These are phyloP conservation scores for Mortierella claussenii DNA, from an alignment of 192 early-diverging fungal genomes.

Conservation along the genomic window DNA sequence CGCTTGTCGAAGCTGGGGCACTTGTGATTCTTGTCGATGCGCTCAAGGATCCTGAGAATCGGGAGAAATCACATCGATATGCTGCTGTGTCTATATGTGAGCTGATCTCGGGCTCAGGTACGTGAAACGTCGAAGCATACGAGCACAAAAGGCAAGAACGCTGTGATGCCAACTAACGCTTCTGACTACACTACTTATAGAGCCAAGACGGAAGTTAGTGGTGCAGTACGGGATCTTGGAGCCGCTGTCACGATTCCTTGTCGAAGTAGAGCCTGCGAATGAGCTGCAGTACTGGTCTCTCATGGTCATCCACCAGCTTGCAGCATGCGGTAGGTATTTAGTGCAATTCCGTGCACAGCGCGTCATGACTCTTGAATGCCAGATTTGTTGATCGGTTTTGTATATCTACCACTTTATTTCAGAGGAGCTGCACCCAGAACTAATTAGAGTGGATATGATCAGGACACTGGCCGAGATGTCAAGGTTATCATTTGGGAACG, in stretches of 20 bases:
- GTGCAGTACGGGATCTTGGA: constrained; percentile 71
- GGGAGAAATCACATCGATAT: constrained; percentile 68
- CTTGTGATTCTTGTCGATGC: constrained; percentile 67
- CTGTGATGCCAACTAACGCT: background rate
- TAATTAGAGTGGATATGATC: constrained; percentile 59
- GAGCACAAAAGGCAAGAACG: background rate
- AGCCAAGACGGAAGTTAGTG: constrained; percentile 66
- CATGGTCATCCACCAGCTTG: constrained; percentile 80
- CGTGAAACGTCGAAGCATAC: no score
- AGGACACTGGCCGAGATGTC: constrained; percentile 71
- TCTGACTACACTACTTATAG: constrained; percentile 50
- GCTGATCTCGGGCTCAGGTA: constrained; percentile 70
- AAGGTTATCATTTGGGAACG: constrained; percentile 82
- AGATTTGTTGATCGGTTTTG: background rate
- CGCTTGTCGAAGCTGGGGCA: constrained; percentile 68
- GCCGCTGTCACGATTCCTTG: constrained; percentile 66
- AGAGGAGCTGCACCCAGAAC: constrained; percentile 21
- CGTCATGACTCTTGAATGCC: no score
- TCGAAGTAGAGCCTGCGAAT: constrained; percentile 66
- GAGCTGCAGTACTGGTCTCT: constrained; percentile 86
- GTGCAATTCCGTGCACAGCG: no score
- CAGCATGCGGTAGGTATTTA: constrained; percentile 63
- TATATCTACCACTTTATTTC: background rate
- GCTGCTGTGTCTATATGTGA: constrained; percentile 78
- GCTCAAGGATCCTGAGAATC: constrained; percentile 59